Evolutionary conservation across 805 yeast species (phyloP).

Genomic region (Candida arabinofermentans): DNA sequence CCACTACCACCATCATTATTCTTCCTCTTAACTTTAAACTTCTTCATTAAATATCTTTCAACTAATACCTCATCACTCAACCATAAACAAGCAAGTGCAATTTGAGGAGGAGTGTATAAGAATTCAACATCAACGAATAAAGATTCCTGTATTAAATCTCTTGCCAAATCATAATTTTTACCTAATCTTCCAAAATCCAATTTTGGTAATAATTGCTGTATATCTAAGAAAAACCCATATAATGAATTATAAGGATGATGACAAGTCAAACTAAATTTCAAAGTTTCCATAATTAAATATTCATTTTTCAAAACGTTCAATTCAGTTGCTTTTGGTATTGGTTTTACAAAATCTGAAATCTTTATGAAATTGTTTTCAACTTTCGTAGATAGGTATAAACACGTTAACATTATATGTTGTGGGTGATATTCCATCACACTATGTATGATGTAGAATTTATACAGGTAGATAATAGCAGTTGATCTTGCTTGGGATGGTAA

Average conservation of each 20-base stretch:
- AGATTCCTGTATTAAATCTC: conserved; percentile 60
- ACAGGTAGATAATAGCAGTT: conserved; percentile 80
- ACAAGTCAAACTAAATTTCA: conserved; percentile 74
- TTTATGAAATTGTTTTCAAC: conserved; percentile 88
- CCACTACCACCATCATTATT: no score
- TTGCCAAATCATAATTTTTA: conserved; percentile 64
- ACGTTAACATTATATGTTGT: conserved; percentile 70
- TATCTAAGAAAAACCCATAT: conserved; percentile 93
- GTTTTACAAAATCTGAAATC: conserved; percentile 70
- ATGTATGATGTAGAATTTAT: conserved; percentile 72
- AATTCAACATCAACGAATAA: conserved; percentile 73
- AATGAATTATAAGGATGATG: conserved; percentile 88
- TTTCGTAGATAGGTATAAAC: conserved; percentile 88
- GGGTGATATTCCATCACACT: conserved; percentile 90
- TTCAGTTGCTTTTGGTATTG: conserved; percentile 64
- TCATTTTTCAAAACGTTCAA: conserved; percentile 72
- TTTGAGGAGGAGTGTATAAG: conserved; percentile 88
- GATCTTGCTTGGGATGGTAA: conserved; percentile 87
- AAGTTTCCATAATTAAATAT: conserved; percentile 66
- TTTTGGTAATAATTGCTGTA: conserved; percentile 57
- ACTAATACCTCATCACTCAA: conserved; percentile 60
- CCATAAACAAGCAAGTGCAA: conserved; percentile 83
- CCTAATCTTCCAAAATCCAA: conserved; percentile 59
- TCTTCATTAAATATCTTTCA: conserved; percentile 61
- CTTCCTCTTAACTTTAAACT: conserved; percentile 39